Evolutionary conservation across 2,329 filamentous ascomycete genomes (phyloP), one percentile per base, ranked within the genome.

Genomic region (Claviceps humidiphila): DNA sequence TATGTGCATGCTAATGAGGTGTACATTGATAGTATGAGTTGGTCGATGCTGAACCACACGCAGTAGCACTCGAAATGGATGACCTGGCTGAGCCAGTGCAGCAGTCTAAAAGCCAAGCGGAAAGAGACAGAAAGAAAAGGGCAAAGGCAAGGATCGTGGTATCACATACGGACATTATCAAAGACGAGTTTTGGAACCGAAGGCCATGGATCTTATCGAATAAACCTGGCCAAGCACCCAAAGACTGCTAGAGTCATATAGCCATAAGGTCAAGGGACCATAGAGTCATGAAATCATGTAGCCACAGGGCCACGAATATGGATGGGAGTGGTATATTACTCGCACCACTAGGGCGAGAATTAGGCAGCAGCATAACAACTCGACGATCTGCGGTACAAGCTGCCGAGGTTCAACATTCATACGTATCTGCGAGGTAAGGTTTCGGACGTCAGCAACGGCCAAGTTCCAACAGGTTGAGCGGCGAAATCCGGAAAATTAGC

Each of bases 141-240:
- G 76, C 79, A 54, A 96, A 95, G 67, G 90, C 89, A 1, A 77
- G 77, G 50, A 82, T 98, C 46, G 79, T 87, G 39, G 76, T 94
- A 40, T 84, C 90, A 63, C 89, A 97, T 71, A 70, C 93, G 54
- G 93, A 98, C 69, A 87, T 98, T 61, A 97, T 98, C 68, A 89
- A 86, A 61, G 88, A 97, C 67, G 86, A 88, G 3, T 98, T 98
- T 64, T 98, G 93, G 93, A 77, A 88, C 57, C 77, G 76, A 60
- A 76, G 90, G 63, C 89, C 90, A 1, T 97, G 90, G 88, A 74
- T 93, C 53, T 64, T 90, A 51, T 87, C 84, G 1, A 84, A 85
- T 57, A 85, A 81, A 66, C 84, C 84, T 5, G 85, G 85, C 22
- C 84, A 79, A 61, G 72, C 84, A 59, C 82, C 82, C n/a, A 81